These are phyloP conservation scores for Sporodiniella umbellata DNA, from an alignment of 371 early-diverging fungal species.

Conservation along the genomic window DNA sequence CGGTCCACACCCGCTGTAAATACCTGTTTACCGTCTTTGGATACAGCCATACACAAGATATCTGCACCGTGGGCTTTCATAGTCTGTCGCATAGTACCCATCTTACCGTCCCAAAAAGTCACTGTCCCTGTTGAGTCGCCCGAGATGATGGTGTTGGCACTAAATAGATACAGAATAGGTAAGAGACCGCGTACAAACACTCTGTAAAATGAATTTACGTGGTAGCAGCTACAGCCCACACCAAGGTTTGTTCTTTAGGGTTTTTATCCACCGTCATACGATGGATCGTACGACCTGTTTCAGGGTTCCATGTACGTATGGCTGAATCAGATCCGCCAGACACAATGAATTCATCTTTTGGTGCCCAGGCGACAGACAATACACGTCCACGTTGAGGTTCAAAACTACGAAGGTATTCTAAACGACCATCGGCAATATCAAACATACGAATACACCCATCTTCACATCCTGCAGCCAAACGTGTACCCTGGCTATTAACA, in stretches of 20 bases:
- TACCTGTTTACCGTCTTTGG: constrained; percentile 62
- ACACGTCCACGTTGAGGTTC: constrained; percentile 74
- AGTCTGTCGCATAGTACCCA: constrained; percentile 66
- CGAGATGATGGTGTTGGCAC: constrained; percentile 74
- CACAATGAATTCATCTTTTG: constrained; percentile 67
- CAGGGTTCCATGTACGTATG: constrained; percentile 72
- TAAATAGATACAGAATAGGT: too few relatives aligned
- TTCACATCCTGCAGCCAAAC: constrained; percentile 89
- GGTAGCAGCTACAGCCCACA: constrained; percentile 58
- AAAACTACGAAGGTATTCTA: constrained; percentile 69
- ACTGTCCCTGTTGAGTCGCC: constrained; percentile 91
- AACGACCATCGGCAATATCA: constrained; percentile 69
- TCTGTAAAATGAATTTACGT: constrained; percentile 32
- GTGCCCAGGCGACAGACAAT: constrained; percentile 84
- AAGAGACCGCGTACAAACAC: background rate
- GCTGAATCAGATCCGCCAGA: constrained; percentile 84
- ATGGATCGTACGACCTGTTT: constrained; percentile 51
- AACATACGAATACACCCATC: constrained; percentile 90
- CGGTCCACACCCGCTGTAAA: constrained; percentile 92
- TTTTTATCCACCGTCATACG: constrained; percentile 74
- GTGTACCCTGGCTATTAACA: constrained; percentile 71
- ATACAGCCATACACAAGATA: constrained; percentile 79
- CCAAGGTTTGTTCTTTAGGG: constrained; percentile 57
- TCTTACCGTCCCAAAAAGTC: constrained; percentile 80
- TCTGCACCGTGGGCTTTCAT: constrained; percentile 82